Base-by-base conservation (phyloP, 2,329 filamentous ascomycete species). In the Fusarium luffae region DNA sequence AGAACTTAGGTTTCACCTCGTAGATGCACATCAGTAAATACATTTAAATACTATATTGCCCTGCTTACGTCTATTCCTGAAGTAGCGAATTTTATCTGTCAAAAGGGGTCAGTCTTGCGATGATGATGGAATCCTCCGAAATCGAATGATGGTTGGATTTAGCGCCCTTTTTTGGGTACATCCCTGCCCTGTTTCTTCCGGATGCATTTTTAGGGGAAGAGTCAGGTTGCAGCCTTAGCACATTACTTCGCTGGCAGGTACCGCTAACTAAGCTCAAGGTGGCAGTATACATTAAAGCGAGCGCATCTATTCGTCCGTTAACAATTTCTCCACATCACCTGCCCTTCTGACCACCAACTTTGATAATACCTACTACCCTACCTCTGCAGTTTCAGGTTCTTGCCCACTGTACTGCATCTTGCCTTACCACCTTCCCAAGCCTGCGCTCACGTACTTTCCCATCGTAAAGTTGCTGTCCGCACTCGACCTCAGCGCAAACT, bases 301-400 rank as follows among this genome's bases (percentile, higher is more conserved):
- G 47, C 27, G 28, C 19, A 34, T 12, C 30, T 27, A 64, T 62
- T 59, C 52, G 46, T 32, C 42, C 52, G 46, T 66, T 69, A 72
- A 69, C 70, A 76, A 64, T 76, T 71, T 72, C 70, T 75, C 69
- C 73, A 63, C 74, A 72, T 72, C 72, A 70, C 70, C 72, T 74
- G 73, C 66, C 68, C 67, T 60, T 72, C 68, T 72, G 55, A 62
- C 69, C 58, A 65, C 57, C 61, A 57, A 70, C 58, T 51, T 49
- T 14, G 51, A 37, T 52, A 46, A 60, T 51, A 58, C 69, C 58
- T 61, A 61, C 60, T 62, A 43, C 40, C 44, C 47, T 62, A 30
- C 59, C 57, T 47, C 57, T 51, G 32, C 59, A 57, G 59, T 41
- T 60, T 63, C 60, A 63, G 42, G 59, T 63, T 59, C 63, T 74